A percentile compares a stretch with the other conserved stretches of the same genome.
Evolutionary conservation across 2,329 filamentous ascomycete species (phyloP).

Genomic region (Fusarium sambucinum): DNA sequence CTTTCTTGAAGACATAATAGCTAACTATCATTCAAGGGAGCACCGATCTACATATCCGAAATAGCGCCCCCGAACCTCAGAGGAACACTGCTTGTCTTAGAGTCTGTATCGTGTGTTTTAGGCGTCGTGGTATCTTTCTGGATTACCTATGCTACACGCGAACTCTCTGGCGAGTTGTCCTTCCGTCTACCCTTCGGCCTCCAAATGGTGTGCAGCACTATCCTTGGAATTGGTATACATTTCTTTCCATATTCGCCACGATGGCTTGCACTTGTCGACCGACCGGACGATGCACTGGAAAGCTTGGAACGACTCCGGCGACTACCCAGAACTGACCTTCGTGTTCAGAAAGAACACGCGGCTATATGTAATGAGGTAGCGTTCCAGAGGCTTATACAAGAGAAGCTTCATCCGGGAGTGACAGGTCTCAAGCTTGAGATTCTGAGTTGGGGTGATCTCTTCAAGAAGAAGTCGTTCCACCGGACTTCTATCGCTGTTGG

Average conservation of each 20-base stretch:
- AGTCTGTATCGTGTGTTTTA: constrained; percentile 57
- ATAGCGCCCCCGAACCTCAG: constrained; percentile 62
- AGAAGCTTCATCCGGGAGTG: constrained; percentile 5
- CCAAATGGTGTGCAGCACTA: constrained; percentile 14
- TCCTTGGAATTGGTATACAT: constrained; percentile 55
- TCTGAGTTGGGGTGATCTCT: constrained; percentile 19
- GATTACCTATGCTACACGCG: constrained; percentile 65
- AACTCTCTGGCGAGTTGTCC: constrained; percentile 57
- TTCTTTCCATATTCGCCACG: constrained; percentile 63
- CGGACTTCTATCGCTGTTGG: constrained; percentile 29
- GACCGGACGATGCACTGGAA: constrained; percentile 55
- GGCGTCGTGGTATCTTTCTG: constrained; percentile 64
- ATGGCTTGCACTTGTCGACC: constrained; percentile 56
- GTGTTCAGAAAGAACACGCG: constrained; percentile 50
- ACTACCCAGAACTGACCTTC: constrained; percentile 56
- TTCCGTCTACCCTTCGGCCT: constrained; percentile 56
- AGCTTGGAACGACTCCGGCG: constrained; percentile 55
- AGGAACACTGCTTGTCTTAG: constrained; percentile 61
- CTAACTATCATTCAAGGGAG: constrained; percentile 46
- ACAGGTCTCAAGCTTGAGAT: constrained; percentile 14
- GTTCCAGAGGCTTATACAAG: constrained; percentile 1
- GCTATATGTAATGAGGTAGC: not conserved
- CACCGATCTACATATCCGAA: constrained; percentile 62
- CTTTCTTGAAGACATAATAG: too few species aligned
- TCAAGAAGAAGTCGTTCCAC: constrained; percentile 7